Conservation (phyloP, 768 basidiomycete genomes). For the Termitomyces sp. region DNA sequence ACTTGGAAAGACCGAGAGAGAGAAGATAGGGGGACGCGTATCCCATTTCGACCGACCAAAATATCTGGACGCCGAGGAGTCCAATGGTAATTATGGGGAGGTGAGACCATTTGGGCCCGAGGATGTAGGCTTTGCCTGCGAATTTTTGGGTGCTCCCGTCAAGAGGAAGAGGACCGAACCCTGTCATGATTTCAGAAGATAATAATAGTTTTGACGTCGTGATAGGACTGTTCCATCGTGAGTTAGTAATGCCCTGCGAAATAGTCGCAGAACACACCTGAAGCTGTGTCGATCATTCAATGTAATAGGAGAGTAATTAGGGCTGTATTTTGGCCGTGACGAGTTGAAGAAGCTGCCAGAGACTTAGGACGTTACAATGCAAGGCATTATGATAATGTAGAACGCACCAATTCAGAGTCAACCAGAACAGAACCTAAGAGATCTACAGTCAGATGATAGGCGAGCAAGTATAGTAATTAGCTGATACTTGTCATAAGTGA, state of each 20-base stretch:
- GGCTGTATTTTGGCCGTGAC: background rate
- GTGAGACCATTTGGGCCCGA: slow-evolving; percentile 66
- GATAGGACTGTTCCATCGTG: background rate
- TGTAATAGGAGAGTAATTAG: background rate
- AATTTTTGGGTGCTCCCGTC: slow-evolving; percentile 11
- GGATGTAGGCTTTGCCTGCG: slow-evolving; percentile 51
- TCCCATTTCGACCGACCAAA: slow-evolving; percentile 96
- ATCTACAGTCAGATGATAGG: background rate
- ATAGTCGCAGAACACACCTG: background rate
- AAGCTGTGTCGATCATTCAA: background rate
- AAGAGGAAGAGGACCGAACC: slow-evolving; percentile 8
- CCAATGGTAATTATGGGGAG: slow-evolving; percentile 74
- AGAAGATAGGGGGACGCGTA: slow-evolving; percentile 88
- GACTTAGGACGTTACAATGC: background rate
- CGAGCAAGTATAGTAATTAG: background rate
- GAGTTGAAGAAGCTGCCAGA: background rate
- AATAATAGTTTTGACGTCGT: background rate
- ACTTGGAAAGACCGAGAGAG: slow-evolving; percentile 84
- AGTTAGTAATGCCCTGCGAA: background rate
- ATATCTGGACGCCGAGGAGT: slow-evolving; percentile 79
- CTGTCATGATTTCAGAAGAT: slow-evolving; percentile 10
- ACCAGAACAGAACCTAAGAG: background rate
- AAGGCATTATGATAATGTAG: background rate
- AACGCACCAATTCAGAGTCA: background rate
- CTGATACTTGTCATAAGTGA: background rate